Evolutionary conservation across 1,284 basidiomycete genomes (phyloP).

Genomic region (Rhodotorula sp.): DNA sequence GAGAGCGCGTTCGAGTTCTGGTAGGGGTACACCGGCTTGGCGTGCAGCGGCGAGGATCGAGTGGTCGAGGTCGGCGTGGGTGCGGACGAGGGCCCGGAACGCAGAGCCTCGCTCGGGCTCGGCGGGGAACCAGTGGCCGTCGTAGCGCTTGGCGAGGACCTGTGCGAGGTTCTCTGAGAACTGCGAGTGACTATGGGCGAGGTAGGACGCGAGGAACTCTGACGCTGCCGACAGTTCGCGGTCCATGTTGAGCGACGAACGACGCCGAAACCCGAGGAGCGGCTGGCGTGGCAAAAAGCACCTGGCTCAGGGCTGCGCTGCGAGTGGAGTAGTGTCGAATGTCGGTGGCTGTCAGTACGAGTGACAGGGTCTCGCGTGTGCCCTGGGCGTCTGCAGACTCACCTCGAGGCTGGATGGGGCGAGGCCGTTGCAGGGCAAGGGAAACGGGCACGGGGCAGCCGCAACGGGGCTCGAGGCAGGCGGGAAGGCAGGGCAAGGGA

Average conservation of each 20-base stretch:
- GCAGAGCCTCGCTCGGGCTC: slow-evolving; percentile 44
- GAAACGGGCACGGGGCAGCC: too few species aligned
- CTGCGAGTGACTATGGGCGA: not conserved
- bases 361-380: too few species aligned
- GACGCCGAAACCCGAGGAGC: not conserved
- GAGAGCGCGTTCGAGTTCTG: slow-evolving; percentile 14
- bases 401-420: too few species aligned
- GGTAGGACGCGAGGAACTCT: slow-evolving; percentile 36
- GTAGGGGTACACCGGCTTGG: not conserved
- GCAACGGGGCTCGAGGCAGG: too few species aligned
- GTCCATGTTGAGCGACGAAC: slow-evolving; percentile 25
- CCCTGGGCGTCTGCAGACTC: too few species aligned
- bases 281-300: not conserved
- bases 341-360: too few species aligned
- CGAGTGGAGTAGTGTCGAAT: too few species aligned
- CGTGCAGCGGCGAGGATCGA: slow-evolving; percentile 17
- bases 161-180: slow-evolving; percentile 18
- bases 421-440: too few species aligned
- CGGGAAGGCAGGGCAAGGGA: too few species aligned
- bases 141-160: slow-evolving; percentile 34
- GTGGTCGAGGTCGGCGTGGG: slow-evolving; percentile 25
- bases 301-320: too few species aligned
- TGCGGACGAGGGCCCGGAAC: slow-evolving; percentile 40
- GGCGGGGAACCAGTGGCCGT: slow-evolving; percentile 40
- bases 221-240: slow-evolving; percentile 29